A percentile compares a stretch with the other conserved stretches of the same genome.
phyloP scores from a whole-genome alignment of 2,329 filamentous ascomycete genomes.

The Xylariaceae sp. region DNA sequence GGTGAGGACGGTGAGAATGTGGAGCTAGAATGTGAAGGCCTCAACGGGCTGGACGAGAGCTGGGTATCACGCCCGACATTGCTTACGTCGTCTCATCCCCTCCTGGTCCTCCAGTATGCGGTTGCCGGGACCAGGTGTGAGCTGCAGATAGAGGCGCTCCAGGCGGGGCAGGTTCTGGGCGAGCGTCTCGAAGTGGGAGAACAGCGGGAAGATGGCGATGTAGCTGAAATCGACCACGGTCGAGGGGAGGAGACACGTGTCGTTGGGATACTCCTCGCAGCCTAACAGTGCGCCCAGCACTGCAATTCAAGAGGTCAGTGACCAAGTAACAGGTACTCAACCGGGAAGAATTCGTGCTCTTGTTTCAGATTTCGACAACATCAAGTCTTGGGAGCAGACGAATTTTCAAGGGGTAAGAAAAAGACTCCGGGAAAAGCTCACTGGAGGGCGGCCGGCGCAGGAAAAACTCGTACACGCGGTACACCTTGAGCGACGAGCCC shows the following conservation, averaged over 20 bases:
- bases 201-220: slow-evolving; percentile 60
- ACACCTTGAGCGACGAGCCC: slow-evolving; percentile 64
- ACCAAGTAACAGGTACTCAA: too few species aligned
- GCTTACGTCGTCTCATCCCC: slow-evolving; percentile 31
- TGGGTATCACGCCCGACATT: too few species aligned
- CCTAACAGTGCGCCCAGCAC: slow-evolving; percentile 47
- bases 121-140: slow-evolving; percentile 29
- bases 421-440: too few species aligned
- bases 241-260: slow-evolving; percentile 29
- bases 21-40: too few species aligned
- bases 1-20: too few species aligned
- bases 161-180: slow-evolving; percentile 42
- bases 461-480: slow-evolving; percentile 65
- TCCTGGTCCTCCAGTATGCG: slow-evolving; percentile 26
- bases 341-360: too few species aligned
- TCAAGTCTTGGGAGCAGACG: too few species aligned
- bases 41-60: too few species aligned
- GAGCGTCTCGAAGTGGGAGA: slow-evolving; percentile 48
- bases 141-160: slow-evolving; percentile 46
- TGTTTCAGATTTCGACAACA: too few species aligned
- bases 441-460: slow-evolving; percentile 54
- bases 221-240: slow-evolving; percentile 48
- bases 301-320: too few species aligned
- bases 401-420: too few species aligned
- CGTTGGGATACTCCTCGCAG: slow-evolving; percentile 29